A percentile compares a stretch with the other conserved stretches of the same genome.
phyloP scores from a whole-genome alignment of 768 basidiomycete species.

The Neoboletus subvelutipes region DNA sequence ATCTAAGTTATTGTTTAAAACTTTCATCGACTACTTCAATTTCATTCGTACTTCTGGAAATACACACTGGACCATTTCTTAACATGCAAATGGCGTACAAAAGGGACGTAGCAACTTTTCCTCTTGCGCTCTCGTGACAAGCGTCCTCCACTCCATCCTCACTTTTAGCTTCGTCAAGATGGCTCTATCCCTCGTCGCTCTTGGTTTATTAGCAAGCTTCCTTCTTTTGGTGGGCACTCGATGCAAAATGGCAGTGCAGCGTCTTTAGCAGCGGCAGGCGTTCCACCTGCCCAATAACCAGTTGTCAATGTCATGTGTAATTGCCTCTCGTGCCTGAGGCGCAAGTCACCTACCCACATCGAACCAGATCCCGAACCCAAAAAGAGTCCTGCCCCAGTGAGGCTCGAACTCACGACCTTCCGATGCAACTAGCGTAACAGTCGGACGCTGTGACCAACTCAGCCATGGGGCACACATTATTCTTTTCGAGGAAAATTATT shows the following conservation, averaged over 20 bases:
- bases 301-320: too few relatives aligned
- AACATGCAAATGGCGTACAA: too few relatives aligned
- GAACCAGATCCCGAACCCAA: background rate
- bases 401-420: constrained; percentile 72
- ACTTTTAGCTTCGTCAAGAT: background rate
- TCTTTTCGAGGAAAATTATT: background rate
- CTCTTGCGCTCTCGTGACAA: background rate
- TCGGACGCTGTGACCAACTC: constrained; percentile 80
- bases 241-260: background rate
- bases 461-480: constrained; percentile 60
- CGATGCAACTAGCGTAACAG: constrained; percentile 53
- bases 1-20: too few relatives aligned
- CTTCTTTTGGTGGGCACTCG: background rate
- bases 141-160: background rate
- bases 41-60: too few relatives aligned
- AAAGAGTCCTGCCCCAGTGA: constrained; percentile 50
- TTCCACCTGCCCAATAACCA: background rate
- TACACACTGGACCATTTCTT: too few relatives aligned
- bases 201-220: background rate
- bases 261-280: too few relatives aligned
- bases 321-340: background rate
- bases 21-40: too few relatives aligned
- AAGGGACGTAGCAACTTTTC: too few relatives aligned
- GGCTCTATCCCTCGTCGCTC: background rate
- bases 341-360: too few relatives aligned